These are phyloP conservation scores for Dendrobium catenatum DNA, from an alignment of 106 monocot species.

Conservation along the genomic window DNA sequence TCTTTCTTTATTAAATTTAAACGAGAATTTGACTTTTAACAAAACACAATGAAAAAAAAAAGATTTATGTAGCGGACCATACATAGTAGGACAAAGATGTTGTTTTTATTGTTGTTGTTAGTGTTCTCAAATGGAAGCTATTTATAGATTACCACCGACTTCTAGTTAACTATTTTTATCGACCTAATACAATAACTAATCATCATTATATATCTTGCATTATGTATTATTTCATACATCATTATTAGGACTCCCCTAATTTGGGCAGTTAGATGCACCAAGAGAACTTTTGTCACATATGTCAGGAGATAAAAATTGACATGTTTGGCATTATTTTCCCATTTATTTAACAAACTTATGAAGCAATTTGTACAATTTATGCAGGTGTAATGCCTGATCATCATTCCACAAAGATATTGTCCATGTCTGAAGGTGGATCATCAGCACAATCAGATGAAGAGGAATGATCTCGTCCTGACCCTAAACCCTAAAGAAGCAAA, in stretches of 20 bases:
- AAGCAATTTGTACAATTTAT: neutral
- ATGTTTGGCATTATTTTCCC: neutral
- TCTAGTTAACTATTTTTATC: too few species aligned
- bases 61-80: too few species aligned
- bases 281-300: neutral
- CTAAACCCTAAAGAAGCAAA: neutral
- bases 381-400: conserved; percentile 4
- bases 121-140: too few species aligned
- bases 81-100: too few species aligned
- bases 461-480: neutral
- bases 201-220: too few species aligned
- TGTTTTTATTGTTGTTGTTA: too few species aligned
- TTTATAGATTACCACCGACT: too few species aligned
- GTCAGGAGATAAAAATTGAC: neutral
- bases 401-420: conserved; percentile 4
- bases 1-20: too few species aligned
- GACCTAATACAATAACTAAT: too few species aligned
- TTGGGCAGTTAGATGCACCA: neutral
- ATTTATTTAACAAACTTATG: neutral
- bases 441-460: conserved; percentile 7
- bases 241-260: neutral
- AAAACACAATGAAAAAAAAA: too few species aligned
- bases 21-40: too few species aligned
- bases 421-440: neutral
- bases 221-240: neutral